Conservation (phyloP, 495 filamentous ascomycete genomes). For the Darksidea phi region DNA sequence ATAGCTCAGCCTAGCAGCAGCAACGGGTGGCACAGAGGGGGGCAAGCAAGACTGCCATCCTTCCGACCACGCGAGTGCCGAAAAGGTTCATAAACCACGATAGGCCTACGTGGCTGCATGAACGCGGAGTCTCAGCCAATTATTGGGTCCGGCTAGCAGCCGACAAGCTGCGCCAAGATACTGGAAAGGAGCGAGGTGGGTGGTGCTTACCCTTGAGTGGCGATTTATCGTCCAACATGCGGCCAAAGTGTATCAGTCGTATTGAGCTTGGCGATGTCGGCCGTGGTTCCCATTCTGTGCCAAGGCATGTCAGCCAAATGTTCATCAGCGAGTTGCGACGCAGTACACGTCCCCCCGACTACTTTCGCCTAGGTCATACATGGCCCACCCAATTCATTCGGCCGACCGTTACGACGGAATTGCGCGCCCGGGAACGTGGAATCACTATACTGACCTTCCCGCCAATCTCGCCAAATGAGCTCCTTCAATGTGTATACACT, state of each 20-base stretch:
- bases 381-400: too few relatives aligned
- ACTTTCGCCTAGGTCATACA: too few relatives aligned
- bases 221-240: slow-evolving; percentile 81
- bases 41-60: too few relatives aligned
- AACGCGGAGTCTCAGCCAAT: slow-evolving; percentile 13
- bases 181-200: neutral
- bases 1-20: neutral
- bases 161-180: slow-evolving; percentile 22
- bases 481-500: slow-evolving; percentile 91
- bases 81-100: too few relatives aligned
- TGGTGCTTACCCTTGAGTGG: slow-evolving; percentile 63
- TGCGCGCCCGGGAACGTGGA: too few relatives aligned
- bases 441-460: slow-evolving; percentile 54
- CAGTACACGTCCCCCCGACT: too few relatives aligned
- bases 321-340: too few relatives aligned
- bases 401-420: too few relatives aligned
- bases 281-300: slow-evolving; percentile 76
- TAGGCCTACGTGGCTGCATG: too few relatives aligned
- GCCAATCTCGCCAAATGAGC: slow-evolving; percentile 86
- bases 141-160: neutral
- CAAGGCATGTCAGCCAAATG: neutral
- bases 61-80: too few relatives aligned
- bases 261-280: slow-evolving; percentile 82
- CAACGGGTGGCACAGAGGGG: too few relatives aligned
- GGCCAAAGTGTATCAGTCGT: slow-evolving; percentile 83